Evolutionary conservation across 164 flowering plant genomes (phyloP).

Genomic region (Vitis riparia): DNA sequence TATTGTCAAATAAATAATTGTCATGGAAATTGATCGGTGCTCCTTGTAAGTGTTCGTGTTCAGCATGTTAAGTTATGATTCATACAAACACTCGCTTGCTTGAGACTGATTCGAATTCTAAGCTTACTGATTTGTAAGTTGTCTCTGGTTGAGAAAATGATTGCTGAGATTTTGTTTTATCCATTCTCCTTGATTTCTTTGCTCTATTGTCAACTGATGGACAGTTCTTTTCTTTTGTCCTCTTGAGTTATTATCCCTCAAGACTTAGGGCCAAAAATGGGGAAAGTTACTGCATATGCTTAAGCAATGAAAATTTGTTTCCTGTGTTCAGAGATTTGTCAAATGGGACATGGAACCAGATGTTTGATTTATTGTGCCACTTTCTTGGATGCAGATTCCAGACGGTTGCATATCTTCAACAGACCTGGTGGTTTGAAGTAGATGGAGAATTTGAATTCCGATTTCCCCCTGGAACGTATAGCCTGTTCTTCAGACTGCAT

Average conservation of each 20-base stretch:
- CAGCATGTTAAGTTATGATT: too few relatives aligned
- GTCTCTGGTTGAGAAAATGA: neutral
- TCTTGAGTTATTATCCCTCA: too few relatives aligned
- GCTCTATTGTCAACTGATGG: too few relatives aligned
- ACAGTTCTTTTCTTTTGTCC: too few relatives aligned
- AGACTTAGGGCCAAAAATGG: too few relatives aligned
- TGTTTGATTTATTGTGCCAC: neutral
- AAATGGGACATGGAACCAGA: neutral
- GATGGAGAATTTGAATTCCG: constrained; percentile 73
- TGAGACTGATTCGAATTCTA: neutral
- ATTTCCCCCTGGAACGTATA: constrained; percentile 75
- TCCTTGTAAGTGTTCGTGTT: too few relatives aligned
- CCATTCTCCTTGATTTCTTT: neutral
- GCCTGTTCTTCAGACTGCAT: constrained; percentile 69
- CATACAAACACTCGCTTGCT: neutral
- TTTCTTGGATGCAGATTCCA: constrained; percentile 42
- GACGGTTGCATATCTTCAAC: constrained; percentile 79
- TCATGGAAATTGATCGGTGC: too few relatives aligned
- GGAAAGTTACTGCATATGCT: too few relatives aligned
- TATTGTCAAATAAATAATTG: too few relatives aligned
- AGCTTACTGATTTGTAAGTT: neutral
- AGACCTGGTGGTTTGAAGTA: constrained; percentile 88
- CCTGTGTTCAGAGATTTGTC: neutral
- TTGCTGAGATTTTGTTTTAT: neutral
- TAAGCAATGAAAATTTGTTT: neutral